A percentile compares a stretch with the other conserved stretches of the same genome.
Evolutionary conservation across 352 stramenopile genomes (phyloP).

Genomic region (Elongisporangium prolatum): DNA sequence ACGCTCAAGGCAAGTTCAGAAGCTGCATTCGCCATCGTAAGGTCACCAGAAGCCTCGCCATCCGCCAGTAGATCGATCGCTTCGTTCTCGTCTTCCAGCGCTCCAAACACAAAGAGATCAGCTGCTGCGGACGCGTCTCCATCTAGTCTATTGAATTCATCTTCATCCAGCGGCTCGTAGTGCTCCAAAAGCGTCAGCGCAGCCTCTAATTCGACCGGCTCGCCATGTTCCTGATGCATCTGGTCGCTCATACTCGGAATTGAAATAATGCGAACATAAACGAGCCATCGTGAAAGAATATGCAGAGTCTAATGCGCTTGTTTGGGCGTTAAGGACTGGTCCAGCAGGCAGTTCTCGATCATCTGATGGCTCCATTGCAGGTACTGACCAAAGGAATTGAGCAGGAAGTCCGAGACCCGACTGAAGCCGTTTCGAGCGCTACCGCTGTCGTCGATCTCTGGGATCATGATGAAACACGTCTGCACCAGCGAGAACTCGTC

Average conservation of each 20-base stretch:
- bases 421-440: neutral
- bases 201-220: neutral
- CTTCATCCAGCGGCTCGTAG: neutral
- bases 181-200: neutral
- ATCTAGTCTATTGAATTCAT: neutral
- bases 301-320: neutral
- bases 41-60: neutral
- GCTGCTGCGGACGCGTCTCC: neutral
- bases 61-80: neutral
- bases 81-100: neutral
- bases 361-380: constrained; percentile 37
- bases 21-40: neutral
- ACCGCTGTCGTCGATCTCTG: neutral
- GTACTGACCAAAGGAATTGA: constrained; percentile 27
- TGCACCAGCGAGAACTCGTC: neutral
- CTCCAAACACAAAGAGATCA: neutral
- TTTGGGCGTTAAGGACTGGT: constrained; percentile 17
- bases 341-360: constrained; percentile 47
- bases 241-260: neutral
- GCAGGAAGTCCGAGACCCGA: constrained; percentile 28
- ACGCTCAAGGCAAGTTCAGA: neutral
- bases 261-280: neutral
- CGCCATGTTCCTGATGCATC: neutral
- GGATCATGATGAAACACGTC: constrained; percentile 1
- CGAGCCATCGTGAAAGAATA: too few species aligned